A percentile compares a stretch with the other conserved stretches of the same genome.
Evolutionary conservation across 2,329 filamentous ascomycete species (phyloP).

Genomic region (Cladosporium cucumerinum): DNA sequence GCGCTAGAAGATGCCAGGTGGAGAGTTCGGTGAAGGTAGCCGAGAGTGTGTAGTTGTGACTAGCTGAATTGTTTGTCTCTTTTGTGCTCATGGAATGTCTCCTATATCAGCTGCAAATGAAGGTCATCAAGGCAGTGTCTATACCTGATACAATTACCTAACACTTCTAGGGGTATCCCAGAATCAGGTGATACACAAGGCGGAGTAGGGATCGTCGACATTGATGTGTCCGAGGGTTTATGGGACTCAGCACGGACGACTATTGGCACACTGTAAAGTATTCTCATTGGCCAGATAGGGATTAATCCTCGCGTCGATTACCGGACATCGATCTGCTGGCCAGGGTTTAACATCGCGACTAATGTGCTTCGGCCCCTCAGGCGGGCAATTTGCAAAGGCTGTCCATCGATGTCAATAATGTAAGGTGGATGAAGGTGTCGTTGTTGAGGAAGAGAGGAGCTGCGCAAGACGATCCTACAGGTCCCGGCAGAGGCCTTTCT

Average conservation of each 20-base stretch:
- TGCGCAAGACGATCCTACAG: not conserved
- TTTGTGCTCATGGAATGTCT: not conserved
- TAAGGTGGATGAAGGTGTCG: not conserved
- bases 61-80: not conserved
- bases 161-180: not conserved
- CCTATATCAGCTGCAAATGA: not conserved
- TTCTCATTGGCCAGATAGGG: not conserved
- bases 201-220: not conserved
- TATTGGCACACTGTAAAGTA: not conserved
- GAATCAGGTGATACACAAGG: not conserved
- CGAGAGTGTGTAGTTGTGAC: not conserved
- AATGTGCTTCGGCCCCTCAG: constrained; percentile 4
- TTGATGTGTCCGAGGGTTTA: not conserved
- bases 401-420: not conserved
- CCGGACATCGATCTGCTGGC: not conserved
- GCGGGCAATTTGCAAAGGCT: not conserved
- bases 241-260: not conserved
- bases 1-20: not conserved
- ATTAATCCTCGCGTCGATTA: not conserved
- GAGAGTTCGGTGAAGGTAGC: not conserved
- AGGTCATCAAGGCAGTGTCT: not conserved
- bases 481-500: not conserved
- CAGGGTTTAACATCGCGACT: not conserved
- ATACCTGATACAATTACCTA: not conserved
- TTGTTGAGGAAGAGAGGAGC: not conserved